Evolutionary conservation across 192 early-diverging fungal genomes (phyloP).

Genomic region (Mortierella hygrophila): DNA sequence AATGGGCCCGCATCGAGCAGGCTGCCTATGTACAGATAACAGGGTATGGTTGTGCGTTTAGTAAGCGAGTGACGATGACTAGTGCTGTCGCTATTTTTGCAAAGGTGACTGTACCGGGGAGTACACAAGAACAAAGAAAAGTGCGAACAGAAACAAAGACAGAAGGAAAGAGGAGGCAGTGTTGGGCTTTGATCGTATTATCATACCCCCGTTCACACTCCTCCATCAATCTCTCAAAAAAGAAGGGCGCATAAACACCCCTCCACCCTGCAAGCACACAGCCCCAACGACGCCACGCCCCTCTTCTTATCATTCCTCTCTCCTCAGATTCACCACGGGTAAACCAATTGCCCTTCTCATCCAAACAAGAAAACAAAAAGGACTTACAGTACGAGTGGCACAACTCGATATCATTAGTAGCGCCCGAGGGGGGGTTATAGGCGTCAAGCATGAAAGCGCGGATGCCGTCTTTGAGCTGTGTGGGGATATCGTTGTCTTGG

Average conservation of each 20-base stretch:
- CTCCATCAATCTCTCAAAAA: too few relatives aligned
- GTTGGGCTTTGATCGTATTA: not conserved
- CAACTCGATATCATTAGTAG: slow-evolving; percentile 60
- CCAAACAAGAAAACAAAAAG: too few relatives aligned
- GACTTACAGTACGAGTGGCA: slow-evolving; percentile 75
- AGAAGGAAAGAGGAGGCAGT: not conserved
- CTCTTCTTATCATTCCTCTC: not conserved
- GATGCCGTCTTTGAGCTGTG: slow-evolving; percentile 81
- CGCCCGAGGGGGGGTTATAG: slow-evolving; percentile 36
- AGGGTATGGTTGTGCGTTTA: not conserved
- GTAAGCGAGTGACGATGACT: not conserved
- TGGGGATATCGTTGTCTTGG: slow-evolving; percentile 71
- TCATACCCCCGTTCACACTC: not conserved
- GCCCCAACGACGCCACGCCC: not conserved
- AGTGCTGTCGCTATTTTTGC: not conserved
- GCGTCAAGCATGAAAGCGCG: slow-evolving; percentile 81
- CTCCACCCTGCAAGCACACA: not conserved
- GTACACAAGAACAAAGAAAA: not conserved
- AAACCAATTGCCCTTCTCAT: not conserved
- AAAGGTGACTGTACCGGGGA: not conserved
- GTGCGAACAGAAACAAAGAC: not conserved
- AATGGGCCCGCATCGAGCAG: slow-evolving; percentile 73
- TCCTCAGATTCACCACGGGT: not conserved
- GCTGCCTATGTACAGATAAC: slow-evolving; percentile 9
- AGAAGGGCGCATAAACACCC: not conserved